Evolutionary conservation across 257 asterid species (phyloP), one percentile per base, ranked within the genome.

Genomic region (Parsonsia alboflavescens): DNA sequence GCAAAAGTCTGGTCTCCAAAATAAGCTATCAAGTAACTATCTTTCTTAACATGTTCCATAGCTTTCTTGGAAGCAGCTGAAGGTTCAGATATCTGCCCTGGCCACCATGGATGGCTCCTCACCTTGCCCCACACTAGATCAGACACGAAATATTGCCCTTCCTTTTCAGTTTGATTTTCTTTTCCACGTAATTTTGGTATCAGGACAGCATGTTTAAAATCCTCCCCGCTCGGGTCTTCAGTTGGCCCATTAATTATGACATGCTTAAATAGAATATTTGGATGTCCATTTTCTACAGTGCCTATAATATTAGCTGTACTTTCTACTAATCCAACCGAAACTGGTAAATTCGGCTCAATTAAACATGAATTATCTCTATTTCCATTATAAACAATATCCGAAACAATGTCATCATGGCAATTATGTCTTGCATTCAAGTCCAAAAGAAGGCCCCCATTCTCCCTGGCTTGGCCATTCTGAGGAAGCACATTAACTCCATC

Each of bases 81-180:
- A 66, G 96, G 88, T 52, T 82, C 84, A 77, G 88, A 78, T 78
- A 93, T 81, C 85, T 87, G 92, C 36, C 97, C 98, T 46, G 98
- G 98, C 97, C 98, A 93, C 98, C 98, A 93, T 6, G 96, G 97
- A 85, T 93, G 96, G 81, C 94, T 75, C 80, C 80, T 88, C 49
- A 93, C 98, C 84, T 93, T 93, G 62, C 92, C 96, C 98, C 98
- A 93, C 53, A 93, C 98, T 7, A 93, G 78, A 87, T 91, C 96
- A 21, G 88, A 84, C 79, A 75, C 79, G 13, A 68, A 57, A 84
- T 77, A 91, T 30, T 78, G 83, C 9, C 88, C 91, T 77, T 85
- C 93, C 82, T 80, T 85, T 82, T 89, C 90, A 19, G 75, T 49
- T 48, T 67, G 65, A 59, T 28, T 65, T 68, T 76, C 82, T 70